Evolutionary conservation across 1,284 basidiomycete genomes (phyloP), one percentile per base, ranked within the genome.

Genomic region (Veloporphyrellus conicus): DNA sequence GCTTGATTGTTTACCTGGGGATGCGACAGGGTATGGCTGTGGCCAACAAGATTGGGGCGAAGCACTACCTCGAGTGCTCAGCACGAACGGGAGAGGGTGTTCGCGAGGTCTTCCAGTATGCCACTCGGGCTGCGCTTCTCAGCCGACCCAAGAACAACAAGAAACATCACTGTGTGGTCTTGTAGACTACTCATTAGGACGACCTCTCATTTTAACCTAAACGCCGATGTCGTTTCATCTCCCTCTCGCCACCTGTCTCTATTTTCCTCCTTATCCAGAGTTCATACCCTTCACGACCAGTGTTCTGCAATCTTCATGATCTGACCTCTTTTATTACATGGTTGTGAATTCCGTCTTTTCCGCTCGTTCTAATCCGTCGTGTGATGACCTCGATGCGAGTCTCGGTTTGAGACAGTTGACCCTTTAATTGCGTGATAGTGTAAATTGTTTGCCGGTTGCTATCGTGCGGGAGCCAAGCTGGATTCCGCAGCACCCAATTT

Each of bases 21-120:
- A 25, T 28, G 11, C 25, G 2, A 3, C 61, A 93, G 81, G 92
- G 91, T 54, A 81, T 86, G 76, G 87, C 88, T 4, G 87, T 93
- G 41, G 85, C 89, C 7, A 84, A 87, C 71, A 90, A 91, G 79
- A 93, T 95, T 60, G 84, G 84, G 27, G 92, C 92, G 8, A 85
- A 82, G 68, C 81, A 85, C 62, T 95, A 94, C 69, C 81, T 93
- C 49, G 92, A 95, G 69, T 94, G 92, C 71, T 90, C 87, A 49
- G 90, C 91, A 67, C 90, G 88, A 77, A 82, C 84, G 14, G 90
- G 92, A 50, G 84, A 90, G 68, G 92, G 92, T 56, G 92, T 95
- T 43, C 80, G 88, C 56, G 92, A 94, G 68, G 90, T 93, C 34
- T 94, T 95, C 78, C 89, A 93, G 69, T 84, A 85, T 56, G 91